Evolutionary conservation across 1,284 basidiomycete genomes (phyloP).

Genomic region (Peniophora sp.): DNA sequence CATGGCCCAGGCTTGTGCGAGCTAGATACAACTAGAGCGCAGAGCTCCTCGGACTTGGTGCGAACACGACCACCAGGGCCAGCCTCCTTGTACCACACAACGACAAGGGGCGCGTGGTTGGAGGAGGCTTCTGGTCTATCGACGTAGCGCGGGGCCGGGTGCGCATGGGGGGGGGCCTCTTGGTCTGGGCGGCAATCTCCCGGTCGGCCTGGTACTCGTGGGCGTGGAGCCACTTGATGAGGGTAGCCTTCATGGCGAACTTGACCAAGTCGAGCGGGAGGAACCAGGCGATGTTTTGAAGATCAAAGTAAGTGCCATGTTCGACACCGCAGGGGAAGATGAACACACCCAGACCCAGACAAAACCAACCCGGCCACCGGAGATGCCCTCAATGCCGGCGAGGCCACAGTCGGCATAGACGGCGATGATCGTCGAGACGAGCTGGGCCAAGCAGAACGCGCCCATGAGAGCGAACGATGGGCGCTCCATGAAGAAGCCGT

Average conservation of each 20-base stretch:
- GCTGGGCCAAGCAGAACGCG: constrained; percentile 90
- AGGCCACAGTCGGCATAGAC: constrained; percentile 90
- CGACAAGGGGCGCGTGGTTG: constrained; percentile 86
- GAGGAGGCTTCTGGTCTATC: constrained; percentile 91
- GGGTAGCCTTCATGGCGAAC: constrained; percentile 89
- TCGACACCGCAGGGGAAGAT: not conserved
- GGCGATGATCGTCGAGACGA: constrained; percentile 93
- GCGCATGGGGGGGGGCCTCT: constrained; percentile 74
- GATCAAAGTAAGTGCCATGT: constrained; percentile 6
- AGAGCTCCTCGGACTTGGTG: constrained; percentile 78
- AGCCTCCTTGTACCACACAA: constrained; percentile 76
- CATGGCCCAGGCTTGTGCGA: constrained; percentile 64
- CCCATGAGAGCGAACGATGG: constrained; percentile 84
- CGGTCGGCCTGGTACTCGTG: constrained; percentile 43
- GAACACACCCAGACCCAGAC: constrained; percentile 86
- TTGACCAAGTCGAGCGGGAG: constrained; percentile 92
- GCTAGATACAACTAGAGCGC: constrained; percentile 80
- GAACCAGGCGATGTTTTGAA: constrained; percentile 89
- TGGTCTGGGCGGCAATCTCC: constrained; percentile 32
- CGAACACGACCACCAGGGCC: constrained; percentile 77
- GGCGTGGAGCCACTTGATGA: constrained; percentile 77
- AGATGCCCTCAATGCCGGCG: constrained; percentile 69
- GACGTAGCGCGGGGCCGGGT: constrained; percentile 88
- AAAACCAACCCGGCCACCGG: constrained; percentile 94
- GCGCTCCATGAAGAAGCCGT: constrained; percentile 96